Evolutionary conservation across 208 protist genomes (phyloP).

Genomic region (Porcisia hertigi): DNA sequence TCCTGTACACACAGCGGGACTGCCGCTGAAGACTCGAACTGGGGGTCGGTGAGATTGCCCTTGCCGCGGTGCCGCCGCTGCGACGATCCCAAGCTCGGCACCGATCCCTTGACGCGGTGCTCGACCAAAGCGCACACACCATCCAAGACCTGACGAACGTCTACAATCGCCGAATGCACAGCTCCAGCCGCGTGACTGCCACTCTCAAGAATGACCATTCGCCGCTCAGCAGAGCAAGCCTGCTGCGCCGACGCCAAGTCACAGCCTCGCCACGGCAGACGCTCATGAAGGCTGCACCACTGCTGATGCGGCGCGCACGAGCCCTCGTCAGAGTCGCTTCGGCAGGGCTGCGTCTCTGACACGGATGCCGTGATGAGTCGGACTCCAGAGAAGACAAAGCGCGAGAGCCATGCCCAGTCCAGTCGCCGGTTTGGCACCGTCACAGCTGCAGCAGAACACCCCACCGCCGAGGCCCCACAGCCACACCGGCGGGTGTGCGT

Average conservation of each 20-base stretch:
- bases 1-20: conserved; percentile 22
- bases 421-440: neutral
- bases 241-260: conserved; percentile 44
- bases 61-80: conserved; percentile 4
- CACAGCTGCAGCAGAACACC: neutral
- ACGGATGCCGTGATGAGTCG: conserved; percentile 5
- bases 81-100: neutral
- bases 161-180: conserved; percentile 42
- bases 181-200: conserved; percentile 6
- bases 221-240: conserved; percentile 36
- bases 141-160: conserved; percentile 30
- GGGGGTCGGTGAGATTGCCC: neutral
- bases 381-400: conserved; percentile 23
- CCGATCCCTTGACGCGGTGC: conserved; percentile 11
- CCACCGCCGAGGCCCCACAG: neutral
- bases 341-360: neutral
- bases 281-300: conserved; percentile 22
- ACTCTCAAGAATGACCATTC: conserved; percentile 36
- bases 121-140: conserved; percentile 26
- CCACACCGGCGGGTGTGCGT: neutral
- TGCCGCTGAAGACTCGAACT: neutral
- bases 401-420: conserved; percentile 33
- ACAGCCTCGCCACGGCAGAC: conserved; percentile 66
- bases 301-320: neutral
- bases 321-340: neutral